Evolutionary conservation across 805 yeast genomes (phyloP), one percentile per base, ranked within the genome.

Genomic region (Torulaspora gathmanii): DNA sequence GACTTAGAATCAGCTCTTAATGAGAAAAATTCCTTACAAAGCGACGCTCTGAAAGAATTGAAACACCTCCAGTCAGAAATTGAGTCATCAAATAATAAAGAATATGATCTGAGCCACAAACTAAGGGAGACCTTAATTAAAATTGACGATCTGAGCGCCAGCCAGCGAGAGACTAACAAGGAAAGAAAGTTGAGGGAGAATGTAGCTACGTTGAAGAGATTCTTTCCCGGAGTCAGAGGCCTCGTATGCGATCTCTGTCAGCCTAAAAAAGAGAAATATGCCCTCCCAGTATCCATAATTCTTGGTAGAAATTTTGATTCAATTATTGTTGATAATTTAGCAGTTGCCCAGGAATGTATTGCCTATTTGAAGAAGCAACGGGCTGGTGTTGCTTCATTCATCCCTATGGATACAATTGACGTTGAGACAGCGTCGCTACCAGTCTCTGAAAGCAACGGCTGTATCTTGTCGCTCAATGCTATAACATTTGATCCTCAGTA

Each of bases 181-280:
- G 95, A 89, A 50, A 73, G 75, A 40, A 78, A 73, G 50, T 66
- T 86, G 33, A 72, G 91, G 44, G 96, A 89, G 53, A 86, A 84
- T 49, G 82, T 86, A 2, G 65, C 80, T 0, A 73, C 79, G 44
- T 67, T 93, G 43, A 82, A 79, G 54, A 79, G 87, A 56, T 64
- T 83, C n/a, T 77, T 84, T 51, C 93, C 95, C 1, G 89, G 95
- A 3, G 95, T 93, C 2, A 75, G 75, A 53, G 98, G 97, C 2
- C 64, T 88, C 9, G 79, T 91, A 3, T 75, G 79, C 52, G 96
- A 89, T 56, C 70, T 90, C 20, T 85, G 91, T 37, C 79, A 79
- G 45, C 95, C 96, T 16, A 73, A 78, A 42, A 83, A 83, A 53
- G 78, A 78, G 46, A 83, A 78, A 55, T 89, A 79, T 61, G 88